Evolutionary conservation across 2,329 filamentous ascomycete genomes (phyloP).

Genomic region (Mariannaea elegans): DNA sequence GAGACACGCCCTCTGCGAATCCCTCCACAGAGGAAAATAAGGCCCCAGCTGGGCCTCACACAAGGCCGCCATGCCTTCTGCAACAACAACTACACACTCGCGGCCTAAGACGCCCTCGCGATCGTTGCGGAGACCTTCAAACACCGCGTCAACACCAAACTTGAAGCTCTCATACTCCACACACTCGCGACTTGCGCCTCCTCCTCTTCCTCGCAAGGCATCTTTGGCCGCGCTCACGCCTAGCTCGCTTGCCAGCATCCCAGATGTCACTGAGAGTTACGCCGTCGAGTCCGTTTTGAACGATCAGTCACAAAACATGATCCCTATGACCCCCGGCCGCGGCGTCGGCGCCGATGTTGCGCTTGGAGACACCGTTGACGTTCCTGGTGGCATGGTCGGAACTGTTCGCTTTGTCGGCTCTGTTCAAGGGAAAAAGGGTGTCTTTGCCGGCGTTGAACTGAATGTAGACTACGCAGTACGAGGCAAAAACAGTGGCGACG

Average conservation of each 20-base stretch:
- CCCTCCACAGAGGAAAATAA: slow-evolving; percentile 33
- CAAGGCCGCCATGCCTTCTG: slow-evolving; percentile 40
- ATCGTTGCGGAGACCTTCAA: slow-evolving; percentile 55
- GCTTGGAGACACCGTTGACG: slow-evolving; percentile 86
- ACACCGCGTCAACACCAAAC: slow-evolving; percentile 67
- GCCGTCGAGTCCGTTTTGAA: slow-evolving; percentile 62
- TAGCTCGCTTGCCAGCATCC: slow-evolving; percentile 69
- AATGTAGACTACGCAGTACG: slow-evolving; percentile 79
- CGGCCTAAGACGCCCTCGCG: slow-evolving; percentile 42
- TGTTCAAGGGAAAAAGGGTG: slow-evolving; percentile 88
- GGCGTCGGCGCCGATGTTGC: slow-evolving; percentile 64
- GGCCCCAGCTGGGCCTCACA: slow-evolving; percentile 32
- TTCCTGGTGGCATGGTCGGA: slow-evolving; percentile 92
- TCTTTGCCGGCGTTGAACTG: slow-evolving; percentile 92
- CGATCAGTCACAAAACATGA: slow-evolving; percentile 53
- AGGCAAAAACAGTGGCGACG: slow-evolving; percentile 96
- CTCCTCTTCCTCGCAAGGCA: slow-evolving; percentile 71
- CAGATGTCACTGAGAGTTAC: slow-evolving; percentile 73
- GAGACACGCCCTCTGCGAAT: slow-evolving; percentile 39
- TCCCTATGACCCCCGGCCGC: slow-evolving; percentile 63
- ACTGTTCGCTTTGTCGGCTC: slow-evolving; percentile 87
- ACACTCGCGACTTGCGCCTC: slow-evolving; percentile 57
- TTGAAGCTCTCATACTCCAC: slow-evolving; percentile 61
- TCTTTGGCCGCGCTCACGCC: slow-evolving; percentile 75
- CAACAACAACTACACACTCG: slow-evolving; percentile 29